Conservation (phyloP, 73 alveolate genomes). For the Tetrahymena elliotti region DNA sequence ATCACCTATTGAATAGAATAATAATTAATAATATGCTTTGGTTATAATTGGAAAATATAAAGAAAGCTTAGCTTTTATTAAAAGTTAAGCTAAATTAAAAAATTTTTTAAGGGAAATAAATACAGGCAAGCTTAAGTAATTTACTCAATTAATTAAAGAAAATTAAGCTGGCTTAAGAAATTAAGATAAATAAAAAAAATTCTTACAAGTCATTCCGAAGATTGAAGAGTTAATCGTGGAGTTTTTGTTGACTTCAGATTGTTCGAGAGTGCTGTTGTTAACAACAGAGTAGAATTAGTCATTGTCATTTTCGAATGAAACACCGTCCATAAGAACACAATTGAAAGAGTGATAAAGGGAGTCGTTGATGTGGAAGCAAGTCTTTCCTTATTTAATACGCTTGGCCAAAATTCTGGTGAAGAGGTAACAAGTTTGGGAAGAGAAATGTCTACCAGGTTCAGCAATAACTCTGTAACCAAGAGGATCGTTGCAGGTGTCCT, state of each 20-base stretch:
- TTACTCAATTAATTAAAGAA: no score
- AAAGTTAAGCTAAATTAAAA: background rate
- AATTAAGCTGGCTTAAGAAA: background rate
- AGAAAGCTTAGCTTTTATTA: background rate
- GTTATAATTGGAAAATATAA: background rate
- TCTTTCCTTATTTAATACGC: conserved; percentile 10
- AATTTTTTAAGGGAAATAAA: background rate
- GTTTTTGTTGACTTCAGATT: background rate
- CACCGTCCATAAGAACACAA: conserved; percentile 32
- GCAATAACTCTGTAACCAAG: conserved; percentile 34
- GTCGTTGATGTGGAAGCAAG: conserved; percentile 34
- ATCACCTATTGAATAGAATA: background rate
- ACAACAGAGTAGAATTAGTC: conserved; percentile 30
- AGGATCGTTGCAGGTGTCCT: conserved; percentile 21
- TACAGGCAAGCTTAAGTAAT: background rate
- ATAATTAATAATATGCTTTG: background rate
- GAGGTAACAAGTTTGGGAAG: conserved; percentile 21
- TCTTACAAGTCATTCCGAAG: conserved; percentile 34
- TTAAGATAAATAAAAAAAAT: background rate
- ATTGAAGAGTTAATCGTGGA: conserved; percentile 3
- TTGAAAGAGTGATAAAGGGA: conserved; percentile 35
- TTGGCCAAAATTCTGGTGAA: conserved; percentile 26
- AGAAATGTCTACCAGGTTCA: conserved; percentile 42
- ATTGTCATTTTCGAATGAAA: conserved; percentile 19
- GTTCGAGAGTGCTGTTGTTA: background rate